These are phyloP conservation scores for Salix brachista DNA, from an alignment of 345 rosid species.

Conservation along the genomic window DNA sequence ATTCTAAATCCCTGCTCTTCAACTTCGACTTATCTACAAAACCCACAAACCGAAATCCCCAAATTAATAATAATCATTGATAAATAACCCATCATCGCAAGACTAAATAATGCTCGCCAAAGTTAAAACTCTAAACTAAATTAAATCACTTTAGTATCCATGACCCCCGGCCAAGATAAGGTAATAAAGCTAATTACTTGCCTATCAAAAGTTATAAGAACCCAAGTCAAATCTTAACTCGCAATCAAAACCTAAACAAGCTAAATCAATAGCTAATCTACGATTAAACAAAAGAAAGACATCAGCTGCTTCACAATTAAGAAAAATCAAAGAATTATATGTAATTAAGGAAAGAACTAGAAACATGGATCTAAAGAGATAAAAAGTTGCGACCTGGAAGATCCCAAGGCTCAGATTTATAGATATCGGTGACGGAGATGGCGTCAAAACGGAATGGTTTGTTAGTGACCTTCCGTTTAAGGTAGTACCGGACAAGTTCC, in stretches of 20 bases:
- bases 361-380: not conserved
- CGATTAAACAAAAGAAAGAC: not conserved
- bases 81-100: not conserved
- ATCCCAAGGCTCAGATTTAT: constrained; percentile 93
- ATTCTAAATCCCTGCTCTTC: constrained; percentile 85
- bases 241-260: not conserved
- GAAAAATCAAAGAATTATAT: not conserved
- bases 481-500: constrained; percentile 89
- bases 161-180: not conserved
- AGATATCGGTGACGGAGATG: constrained; percentile 68
- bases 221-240: too few relatives aligned
- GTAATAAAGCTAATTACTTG: not conserved
- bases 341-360: not conserved
- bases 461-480: constrained; percentile 68
- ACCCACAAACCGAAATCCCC: not conserved
- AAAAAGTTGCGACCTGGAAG: constrained; percentile 53
- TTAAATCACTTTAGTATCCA: not conserved
- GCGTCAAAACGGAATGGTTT: constrained; percentile 68
- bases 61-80: constrained; percentile 4
- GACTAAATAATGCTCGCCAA: not conserved
- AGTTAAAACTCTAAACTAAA: not conserved
- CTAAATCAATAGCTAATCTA: not conserved
- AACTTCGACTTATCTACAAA: constrained; percentile 63
- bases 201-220: too few relatives aligned
- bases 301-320: not conserved